Evolutionary conservation across 225 moss, liverwort and hornwort genomes (phyloP).

Genomic region (Ulota crispa): DNA sequence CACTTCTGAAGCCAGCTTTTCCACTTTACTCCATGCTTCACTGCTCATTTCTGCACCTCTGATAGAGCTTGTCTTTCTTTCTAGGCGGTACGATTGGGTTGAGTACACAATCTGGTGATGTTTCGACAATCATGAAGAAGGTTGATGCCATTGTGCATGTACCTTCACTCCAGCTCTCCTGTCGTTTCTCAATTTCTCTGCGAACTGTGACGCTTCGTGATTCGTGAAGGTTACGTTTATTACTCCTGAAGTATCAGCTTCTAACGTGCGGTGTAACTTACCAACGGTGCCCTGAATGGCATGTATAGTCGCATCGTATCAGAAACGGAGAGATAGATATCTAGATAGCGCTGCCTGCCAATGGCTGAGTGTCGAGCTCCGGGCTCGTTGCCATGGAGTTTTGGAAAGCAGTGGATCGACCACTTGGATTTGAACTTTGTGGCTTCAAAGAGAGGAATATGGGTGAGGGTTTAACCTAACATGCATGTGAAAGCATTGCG

Average conservation of each 20-base stretch:
- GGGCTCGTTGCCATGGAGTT: neutral
- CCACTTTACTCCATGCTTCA: neutral
- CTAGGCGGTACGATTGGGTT: neutral
- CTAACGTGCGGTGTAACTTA: neutral
- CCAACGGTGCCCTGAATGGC: neutral
- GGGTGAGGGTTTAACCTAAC: conserved; percentile 42
- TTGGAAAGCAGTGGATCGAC: neutral
- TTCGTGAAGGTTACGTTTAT: neutral
- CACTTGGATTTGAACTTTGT: conserved; percentile 16
- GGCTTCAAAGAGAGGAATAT: conserved; percentile 46
- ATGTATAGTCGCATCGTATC: too few relatives aligned
- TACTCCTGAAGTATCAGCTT: conserved; percentile 1
- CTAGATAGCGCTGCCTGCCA: neutral
- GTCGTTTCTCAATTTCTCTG: conserved; percentile 6
- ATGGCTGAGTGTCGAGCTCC: neutral
- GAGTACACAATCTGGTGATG: neutral
- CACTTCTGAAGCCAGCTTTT: neutral
- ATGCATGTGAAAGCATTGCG: conserved; percentile 13
- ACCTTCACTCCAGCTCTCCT: neutral
- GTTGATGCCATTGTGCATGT: neutral
- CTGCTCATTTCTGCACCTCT: neutral
- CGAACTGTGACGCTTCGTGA: neutral
- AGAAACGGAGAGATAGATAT: neutral
- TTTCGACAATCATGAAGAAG: conserved; percentile 3
- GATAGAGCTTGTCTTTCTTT: neutral